Conservation (phyloP, 331 rosid genomes). For the Pyrus hybrid region DNA sequence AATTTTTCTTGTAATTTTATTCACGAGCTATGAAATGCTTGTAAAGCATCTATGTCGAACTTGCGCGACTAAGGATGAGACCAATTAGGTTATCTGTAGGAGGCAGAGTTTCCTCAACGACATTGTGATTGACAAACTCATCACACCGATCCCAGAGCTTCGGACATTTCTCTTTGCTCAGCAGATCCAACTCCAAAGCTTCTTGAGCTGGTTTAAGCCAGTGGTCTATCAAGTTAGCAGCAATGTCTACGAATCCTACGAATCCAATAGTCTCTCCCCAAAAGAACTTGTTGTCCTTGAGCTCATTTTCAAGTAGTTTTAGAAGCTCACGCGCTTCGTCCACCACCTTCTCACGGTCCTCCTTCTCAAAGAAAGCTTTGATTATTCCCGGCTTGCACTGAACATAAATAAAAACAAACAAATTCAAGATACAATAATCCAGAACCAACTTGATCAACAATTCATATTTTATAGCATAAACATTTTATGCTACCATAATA, state of each 20-base stretch:
- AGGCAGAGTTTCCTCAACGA: slow-evolving; percentile 37
- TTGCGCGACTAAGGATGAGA: neutral
- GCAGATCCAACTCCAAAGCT: slow-evolving; percentile 10
- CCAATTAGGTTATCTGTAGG: slow-evolving; percentile 18
- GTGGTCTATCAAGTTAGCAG: slow-evolving; percentile 18
- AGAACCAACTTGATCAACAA: too few species aligned
- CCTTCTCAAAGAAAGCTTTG: slow-evolving; percentile 5
- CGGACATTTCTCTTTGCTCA: slow-evolving; percentile 33
- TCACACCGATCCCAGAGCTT: slow-evolving; percentile 40
- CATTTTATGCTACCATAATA: too few species aligned
- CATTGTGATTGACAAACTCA: slow-evolving; percentile 16
- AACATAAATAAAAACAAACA: neutral
- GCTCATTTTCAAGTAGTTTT: slow-evolving; percentile 33
- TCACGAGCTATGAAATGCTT: neutral
- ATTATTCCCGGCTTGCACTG: slow-evolving; percentile 13
- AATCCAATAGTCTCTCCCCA: slow-evolving; percentile 39
- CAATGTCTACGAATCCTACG: slow-evolving; percentile 54
- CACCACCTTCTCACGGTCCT: slow-evolving; percentile 16
- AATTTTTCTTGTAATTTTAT: neutral
- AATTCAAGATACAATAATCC: too few species aligned
- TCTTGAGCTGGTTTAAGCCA: neutral
- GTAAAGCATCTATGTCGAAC: neutral
- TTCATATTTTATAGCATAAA: too few species aligned
- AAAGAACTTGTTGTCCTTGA: slow-evolving; percentile 36
- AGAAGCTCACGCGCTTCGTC: slow-evolving; percentile 25